Evolutionary conservation across 2,329 filamentous ascomycete genomes (phyloP).

Genomic region (Aspergillus aculeatinus): DNA sequence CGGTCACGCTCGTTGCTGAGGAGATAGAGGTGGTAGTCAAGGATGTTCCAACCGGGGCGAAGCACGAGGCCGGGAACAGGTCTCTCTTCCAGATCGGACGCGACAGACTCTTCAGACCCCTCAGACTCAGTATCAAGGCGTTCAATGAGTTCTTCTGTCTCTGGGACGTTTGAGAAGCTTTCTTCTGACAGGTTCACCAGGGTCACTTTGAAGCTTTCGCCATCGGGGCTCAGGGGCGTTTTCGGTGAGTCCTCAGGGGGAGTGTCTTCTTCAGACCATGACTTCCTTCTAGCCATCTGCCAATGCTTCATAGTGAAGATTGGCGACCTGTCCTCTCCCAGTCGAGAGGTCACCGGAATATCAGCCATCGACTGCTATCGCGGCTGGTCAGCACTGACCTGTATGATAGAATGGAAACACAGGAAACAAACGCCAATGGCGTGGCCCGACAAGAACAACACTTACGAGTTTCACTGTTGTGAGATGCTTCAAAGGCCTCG

Average conservation of each 20-base stretch:
- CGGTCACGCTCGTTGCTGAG: conserved; percentile 23
- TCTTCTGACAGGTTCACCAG: not conserved
- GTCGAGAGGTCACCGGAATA: not conserved
- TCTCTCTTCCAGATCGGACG: not conserved
- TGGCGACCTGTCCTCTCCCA: not conserved
- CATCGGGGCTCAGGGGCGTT: not conserved
- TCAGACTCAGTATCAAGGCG: conserved; percentile 2
- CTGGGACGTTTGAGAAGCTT: not conserved
- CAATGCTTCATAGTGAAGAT: not conserved
- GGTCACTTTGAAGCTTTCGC: not conserved
- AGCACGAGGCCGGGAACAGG: conserved; percentile 14
- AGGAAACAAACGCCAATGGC: not conserved
- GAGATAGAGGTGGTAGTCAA: conserved; percentile 37
- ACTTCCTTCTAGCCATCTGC: not conserved
- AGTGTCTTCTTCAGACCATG: not conserved
- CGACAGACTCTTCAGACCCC: not conserved
- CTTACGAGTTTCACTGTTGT: not conserved
- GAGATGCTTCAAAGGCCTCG: not conserved
- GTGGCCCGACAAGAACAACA: not conserved
- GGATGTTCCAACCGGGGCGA: conserved; percentile 30
- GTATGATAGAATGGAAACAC: not conserved
- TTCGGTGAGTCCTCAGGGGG: not conserved
- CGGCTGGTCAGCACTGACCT: not conserved
- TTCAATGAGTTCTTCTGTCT: not conserved
- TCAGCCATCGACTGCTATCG: not conserved